Base-by-base conservation (phyloP, 495 filamentous ascomycete species). In the Rostrohypoxylon terebratum region DNA sequence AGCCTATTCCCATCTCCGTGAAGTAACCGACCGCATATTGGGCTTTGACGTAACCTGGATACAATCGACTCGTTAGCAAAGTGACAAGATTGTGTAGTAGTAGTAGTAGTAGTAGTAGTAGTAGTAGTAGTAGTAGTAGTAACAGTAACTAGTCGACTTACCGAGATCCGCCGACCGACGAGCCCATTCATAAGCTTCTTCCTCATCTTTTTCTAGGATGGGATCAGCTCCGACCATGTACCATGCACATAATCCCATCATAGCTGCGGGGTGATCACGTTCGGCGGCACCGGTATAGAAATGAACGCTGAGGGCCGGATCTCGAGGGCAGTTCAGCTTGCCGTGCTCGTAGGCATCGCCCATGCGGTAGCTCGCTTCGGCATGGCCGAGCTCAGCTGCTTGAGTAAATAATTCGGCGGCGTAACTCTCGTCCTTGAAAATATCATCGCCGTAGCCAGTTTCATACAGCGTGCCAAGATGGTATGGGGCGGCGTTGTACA, bases 171-270 rank as follows among this genome's bases (percentile, higher is more conserved):
- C 94, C 47, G 96, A 94, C 68, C 89, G 90, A 78, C 87, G 86
- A 25, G 96, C 96, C 96, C 96, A 99, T 78, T 97, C 94, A 77
- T 95, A 98, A 2, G 96, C 96, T 79, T 99, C 96, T 59, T 90
- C 90, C 80, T 98, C 96, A 71, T 98, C 94, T 80, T 94, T 97
- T 63, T 96, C 93, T 28, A 99, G 82, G 16, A 98, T 89, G 0
- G 96, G 96, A 74, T 94, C 92, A 8, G 96, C 96, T 0, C 96
- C 96, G 8, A 98, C 92, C 80, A 99, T 90, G 79, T 98, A 99
- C 96, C 96, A 99, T 13, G 96, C 96, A 77, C 96, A 98, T 21
- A 99, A 86, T 16, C 94, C 94, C 94, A 99, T 97, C 95, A 97
- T 97, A n/a, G 94, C 96, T 45, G 91, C 85, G 0, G 94, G 85